Evolutionary conservation across 768 basidiomycete species (phyloP), one percentile per base, ranked within the genome.

Genomic region (Piloderma croceum): DNA sequence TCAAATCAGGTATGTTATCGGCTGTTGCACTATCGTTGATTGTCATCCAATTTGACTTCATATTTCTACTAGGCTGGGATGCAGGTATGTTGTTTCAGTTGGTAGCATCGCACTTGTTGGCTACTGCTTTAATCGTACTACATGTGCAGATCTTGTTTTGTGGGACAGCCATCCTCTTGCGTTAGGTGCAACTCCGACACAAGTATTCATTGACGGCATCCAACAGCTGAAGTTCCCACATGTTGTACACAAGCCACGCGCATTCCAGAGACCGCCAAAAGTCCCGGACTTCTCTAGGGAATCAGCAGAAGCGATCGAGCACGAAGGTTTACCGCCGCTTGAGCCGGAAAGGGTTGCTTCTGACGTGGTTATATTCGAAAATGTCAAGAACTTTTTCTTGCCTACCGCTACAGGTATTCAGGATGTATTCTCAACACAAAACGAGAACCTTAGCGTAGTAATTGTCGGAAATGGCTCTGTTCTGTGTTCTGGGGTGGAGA

Each of bases 171-270:
- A 89, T 59, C 89, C 89, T 1, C 69, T 92, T 12, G 66, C 77
- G 1, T 66, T 91, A 9, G 85, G 85, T 17, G 85, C 87, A 17
- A 80, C 86, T 1, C 88, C 88, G 4, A 69, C 71, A 36, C 87
- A 90, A 64, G 85, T 88, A 7, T 89, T 73, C 62, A 87, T 91
- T 44, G 90, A 93, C 49, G 90, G 90, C 3, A 82, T 91, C 43
- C 54, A 83, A 1, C 90, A 93, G 51, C 50, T 83, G 2, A 52
- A 64, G 33, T 51, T 60, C 9, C 74, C 79, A 0, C 53, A 67
- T 42, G 50, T 69, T 11, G 57, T 64, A 34, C 41, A 60, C 38
- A 90, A 90, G 55, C 76, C 83, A 0, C 34, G 46, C 2, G 41
- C 58, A 6, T 66, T 76, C 45, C 86, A 90, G 49, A 46, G 62